Evolutionary conservation across 1,139 yeast genomes (phyloP).

Genomic region (Candida tetrigidarum): DNA sequence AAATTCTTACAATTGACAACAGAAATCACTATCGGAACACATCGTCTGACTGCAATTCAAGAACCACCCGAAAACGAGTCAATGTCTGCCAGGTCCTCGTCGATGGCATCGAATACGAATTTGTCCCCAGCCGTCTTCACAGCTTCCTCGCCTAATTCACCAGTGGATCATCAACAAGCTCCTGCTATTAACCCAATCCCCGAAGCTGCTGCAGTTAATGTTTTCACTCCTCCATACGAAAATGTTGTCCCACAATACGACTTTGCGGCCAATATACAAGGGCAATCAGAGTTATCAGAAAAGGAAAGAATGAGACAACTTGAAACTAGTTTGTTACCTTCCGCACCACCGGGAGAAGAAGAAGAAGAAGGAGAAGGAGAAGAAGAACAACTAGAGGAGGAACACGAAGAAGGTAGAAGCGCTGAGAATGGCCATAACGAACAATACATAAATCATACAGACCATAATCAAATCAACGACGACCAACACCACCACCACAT

Average conservation of each 20-base stretch:
- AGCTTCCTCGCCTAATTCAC: constrained; percentile 9
- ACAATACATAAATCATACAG: too few relatives aligned
- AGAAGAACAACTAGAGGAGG: too few relatives aligned
- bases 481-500: too few relatives aligned
- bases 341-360: constrained; percentile 55
- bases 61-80: constrained; percentile 14
- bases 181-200: constrained; percentile 20
- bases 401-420: too few relatives aligned
- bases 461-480: too few relatives aligned
- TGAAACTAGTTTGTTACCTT: constrained; percentile 64
- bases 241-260: constrained; percentile 30
- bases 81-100: constrained; percentile 26
- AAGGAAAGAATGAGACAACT: constrained; percentile 57
- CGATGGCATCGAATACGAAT: constrained; percentile 19
- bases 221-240: constrained; percentile 26
- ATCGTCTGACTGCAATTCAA: constrained; percentile 39
- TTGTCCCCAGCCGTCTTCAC: constrained; percentile 19
- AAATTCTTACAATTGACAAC: constrained; percentile 80
- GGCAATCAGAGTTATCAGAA: constrained; percentile 38
- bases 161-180: constrained; percentile 8
- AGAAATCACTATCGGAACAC: constrained; percentile 82
- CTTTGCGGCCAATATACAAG: constrained; percentile 16
- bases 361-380: constrained; percentile 27
- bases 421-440: too few relatives aligned
- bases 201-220: constrained; percentile 18